Evolutionary conservation across 2,329 filamentous ascomycete genomes (phyloP), one percentile per base, ranked within the genome.

Genomic region (Cyphellophora europaea): DNA sequence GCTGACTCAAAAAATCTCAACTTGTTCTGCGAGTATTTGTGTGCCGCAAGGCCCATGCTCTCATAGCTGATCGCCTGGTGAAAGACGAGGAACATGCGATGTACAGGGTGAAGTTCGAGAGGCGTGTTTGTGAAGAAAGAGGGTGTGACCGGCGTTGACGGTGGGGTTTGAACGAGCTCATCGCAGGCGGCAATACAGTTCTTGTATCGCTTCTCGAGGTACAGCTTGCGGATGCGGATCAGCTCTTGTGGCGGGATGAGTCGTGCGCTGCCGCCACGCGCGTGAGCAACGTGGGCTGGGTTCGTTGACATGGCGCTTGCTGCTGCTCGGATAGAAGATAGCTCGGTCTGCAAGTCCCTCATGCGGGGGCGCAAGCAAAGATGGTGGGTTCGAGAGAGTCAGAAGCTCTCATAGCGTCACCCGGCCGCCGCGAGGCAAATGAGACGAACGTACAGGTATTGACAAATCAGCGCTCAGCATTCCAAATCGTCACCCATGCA

Each of bases 1-100:
- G 46, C 48, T 12, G 28, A 33, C 18, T 45, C 36, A 12, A 49
- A 36, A 19, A 43, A 42, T 5, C 31, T 39, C 8, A 46, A 33
- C 30, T 47, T 50, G 21, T 42, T 48, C 12, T 11, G 28, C 5
- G 48, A 50, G 25, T 41, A 45, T 16, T 44, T 38, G 38, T 50
- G 48, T 5, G 48, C 41, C 17, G 42, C 33, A 11, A 45, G 37
- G 8, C 48, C 48, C 27, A 48, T 43, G 8, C 37, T 36, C 29
- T 50, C 48, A 33, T 48, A 43, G 19, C 35, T 49, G 6, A 40
- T 35, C 16, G 46, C 48, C 27, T 44, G 37, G 30, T 49, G 48
- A 35, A 46, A 50, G 34, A 37, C 38, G 28, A 50, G 44, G 35
- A 45, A 49, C 11, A 38, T 32, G 19, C 35, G n/a, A 18, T 45